These are phyloP conservation scores for Ogataea methylovora DNA, from an alignment of 805 yeast species.

Conservation along the genomic window DNA sequence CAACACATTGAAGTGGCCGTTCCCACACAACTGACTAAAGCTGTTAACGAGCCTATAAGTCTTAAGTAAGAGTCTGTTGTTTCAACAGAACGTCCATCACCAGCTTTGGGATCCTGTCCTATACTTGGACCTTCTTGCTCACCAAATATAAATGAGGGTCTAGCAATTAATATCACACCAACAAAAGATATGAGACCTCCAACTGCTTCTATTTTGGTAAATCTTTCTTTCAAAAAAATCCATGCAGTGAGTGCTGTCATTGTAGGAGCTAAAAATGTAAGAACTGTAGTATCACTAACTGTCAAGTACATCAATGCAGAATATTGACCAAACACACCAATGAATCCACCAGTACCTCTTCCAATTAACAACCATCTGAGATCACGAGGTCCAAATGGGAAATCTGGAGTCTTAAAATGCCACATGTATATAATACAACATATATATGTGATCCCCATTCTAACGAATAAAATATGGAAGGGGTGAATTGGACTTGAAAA, in stretches of 20 bases:
- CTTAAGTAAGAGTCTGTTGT: constrained; percentile 22
- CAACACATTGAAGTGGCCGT: constrained; percentile 64
- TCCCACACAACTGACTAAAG: constrained; percentile 59
- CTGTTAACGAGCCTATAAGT: constrained; percentile 48
- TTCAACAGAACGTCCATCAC: constrained; percentile 10
- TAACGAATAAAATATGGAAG: constrained; percentile 63
- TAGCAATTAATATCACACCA: constrained; percentile 77
- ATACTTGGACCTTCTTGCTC: neutral
- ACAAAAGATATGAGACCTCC: constrained; percentile 62
- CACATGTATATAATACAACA: constrained; percentile 53
- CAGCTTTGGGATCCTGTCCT: neutral
- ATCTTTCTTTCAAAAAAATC: constrained; percentile 55
- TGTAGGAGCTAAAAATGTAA: constrained; percentile 72
- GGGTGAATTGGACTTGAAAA: constrained; percentile 63
- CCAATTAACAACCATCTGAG: constrained; percentile 44
- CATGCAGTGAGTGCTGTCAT: constrained; percentile 71
- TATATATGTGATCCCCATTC: constrained; percentile 67
- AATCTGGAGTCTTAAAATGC: constrained; percentile 39
- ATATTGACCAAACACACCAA: constrained; percentile 77
- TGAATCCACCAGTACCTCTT: constrained; percentile 68
- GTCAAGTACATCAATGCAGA: constrained; percentile 66
- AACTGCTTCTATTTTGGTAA: constrained; percentile 56
- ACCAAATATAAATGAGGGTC: constrained; percentile 70
- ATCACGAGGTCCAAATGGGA: constrained; percentile 63
- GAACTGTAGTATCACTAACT: constrained; percentile 74